Percentiles rank a stretch among this genome's conserved stretches.
These are phyloP conservation scores for Spathaspora sp. DNA, from an alignment of 1,139 yeast genomes.

Conservation along the genomic window DNA sequence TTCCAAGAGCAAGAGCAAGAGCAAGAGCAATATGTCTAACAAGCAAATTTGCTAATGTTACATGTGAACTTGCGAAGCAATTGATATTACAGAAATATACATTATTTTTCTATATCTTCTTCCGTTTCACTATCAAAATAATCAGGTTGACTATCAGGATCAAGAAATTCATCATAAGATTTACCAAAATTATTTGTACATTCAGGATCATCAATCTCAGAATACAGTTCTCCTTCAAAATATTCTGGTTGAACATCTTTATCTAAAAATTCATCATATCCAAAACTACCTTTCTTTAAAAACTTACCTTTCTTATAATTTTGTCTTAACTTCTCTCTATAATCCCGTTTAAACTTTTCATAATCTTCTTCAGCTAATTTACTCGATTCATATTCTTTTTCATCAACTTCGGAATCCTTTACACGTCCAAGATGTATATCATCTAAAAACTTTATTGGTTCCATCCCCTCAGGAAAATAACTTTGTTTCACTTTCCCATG, in stretches of 20 bases:
- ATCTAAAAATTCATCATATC: constrained; percentile 38
- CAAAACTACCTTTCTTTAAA: constrained; percentile 6
- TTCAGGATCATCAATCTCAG: constrained; percentile 40
- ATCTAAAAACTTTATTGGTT: constrained; percentile 36
- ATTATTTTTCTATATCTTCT: not conserved
- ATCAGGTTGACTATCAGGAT: constrained; percentile 24
- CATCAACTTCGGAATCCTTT: constrained; percentile 27
- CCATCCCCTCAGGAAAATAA: constrained; percentile 59
- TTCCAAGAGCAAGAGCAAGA: not conserved
- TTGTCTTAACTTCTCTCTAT: constrained; percentile 11
- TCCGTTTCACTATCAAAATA: constrained; percentile 15
- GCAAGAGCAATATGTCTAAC: not conserved
- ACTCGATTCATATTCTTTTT: constrained; percentile 21
- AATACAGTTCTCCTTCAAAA: constrained; percentile 35
- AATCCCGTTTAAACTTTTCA: constrained; percentile 23
- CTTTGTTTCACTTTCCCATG: constrained; percentile 74
- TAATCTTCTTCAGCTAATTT: constrained; percentile 28
- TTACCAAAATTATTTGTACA: constrained; percentile 33
- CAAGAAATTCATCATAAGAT: constrained; percentile 36
- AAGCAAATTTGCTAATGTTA: not conserved
- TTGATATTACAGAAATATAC: not conserved
- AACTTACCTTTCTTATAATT: not conserved
- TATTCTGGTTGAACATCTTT: constrained; percentile 40
- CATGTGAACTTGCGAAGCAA: not conserved
- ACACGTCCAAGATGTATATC: constrained; percentile 34